Percentiles rank a stretch among this genome's conserved stretches.
These are phyloP conservation scores for Acanthamoeba lenticulata DNA, from an alignment of 208 protist genomes.

Conservation along the genomic window DNA sequence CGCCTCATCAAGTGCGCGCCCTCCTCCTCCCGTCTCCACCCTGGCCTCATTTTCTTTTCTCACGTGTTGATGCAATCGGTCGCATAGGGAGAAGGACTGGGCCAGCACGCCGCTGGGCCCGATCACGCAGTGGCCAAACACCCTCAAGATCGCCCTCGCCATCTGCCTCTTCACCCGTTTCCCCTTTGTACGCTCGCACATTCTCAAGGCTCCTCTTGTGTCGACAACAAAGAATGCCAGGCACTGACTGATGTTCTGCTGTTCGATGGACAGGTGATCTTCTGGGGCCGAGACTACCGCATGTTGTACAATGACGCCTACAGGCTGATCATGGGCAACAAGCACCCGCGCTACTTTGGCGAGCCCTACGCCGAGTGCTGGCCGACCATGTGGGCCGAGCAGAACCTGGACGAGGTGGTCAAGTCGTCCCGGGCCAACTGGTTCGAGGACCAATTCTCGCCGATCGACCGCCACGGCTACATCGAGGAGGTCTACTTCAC, in stretches of 20 bases:
- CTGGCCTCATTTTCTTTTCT: too few relatives aligned
- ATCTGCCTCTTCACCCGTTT: conserved; percentile 10
- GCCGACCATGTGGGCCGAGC: conserved; percentile 15
- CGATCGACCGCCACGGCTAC: conserved; percentile 23
- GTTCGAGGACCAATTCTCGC: conserved; percentile 20
- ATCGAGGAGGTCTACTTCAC: conserved; percentile 42
- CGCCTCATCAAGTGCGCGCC: conserved; percentile 10
- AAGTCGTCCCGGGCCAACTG: conserved; percentile 13
- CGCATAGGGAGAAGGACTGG: conserved; percentile 29
- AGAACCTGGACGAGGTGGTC: conserved; percentile 14
- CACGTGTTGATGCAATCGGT: too few relatives aligned
- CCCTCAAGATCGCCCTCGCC: neutral
- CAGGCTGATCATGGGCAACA: neutral
- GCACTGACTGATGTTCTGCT: too few relatives aligned
- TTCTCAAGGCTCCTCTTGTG: too few relatives aligned
- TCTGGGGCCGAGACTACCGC: neutral
- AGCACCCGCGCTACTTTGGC: neutral
- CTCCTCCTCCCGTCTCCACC: too few relatives aligned
- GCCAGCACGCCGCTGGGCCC: neutral
- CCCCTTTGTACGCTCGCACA: conserved; percentile 5
- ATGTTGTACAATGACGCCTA: conserved; percentile 23
- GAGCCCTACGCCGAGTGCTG: conserved; percentile 2
- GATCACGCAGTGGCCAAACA: neutral
- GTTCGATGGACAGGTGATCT: neutral
- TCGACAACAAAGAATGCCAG: too few relatives aligned